Evolutionary conservation across 495 filamentous ascomycete species (phyloP).

Genomic region (Monascus purpureus): DNA sequence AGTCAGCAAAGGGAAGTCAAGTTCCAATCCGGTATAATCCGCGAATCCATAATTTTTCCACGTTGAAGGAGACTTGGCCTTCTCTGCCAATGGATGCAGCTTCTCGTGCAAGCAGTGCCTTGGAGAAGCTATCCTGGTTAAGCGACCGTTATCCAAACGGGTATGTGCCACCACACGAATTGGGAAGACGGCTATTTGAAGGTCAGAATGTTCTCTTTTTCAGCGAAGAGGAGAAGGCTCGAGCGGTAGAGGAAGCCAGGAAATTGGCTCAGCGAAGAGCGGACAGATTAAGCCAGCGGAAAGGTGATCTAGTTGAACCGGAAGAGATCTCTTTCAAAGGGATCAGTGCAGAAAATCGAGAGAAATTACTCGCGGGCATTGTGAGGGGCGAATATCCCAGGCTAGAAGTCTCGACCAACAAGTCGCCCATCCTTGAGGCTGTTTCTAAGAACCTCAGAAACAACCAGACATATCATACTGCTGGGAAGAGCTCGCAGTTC

Average conservation of each 20-base stretch:
- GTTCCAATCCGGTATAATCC: conserved; percentile 23
- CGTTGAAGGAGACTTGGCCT: conserved; percentile 29
- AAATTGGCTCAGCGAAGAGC: conserved; percentile 21
- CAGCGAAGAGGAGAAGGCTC: conserved; percentile 22
- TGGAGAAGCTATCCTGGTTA: conserved; percentile 22
- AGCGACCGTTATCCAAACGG: conserved; percentile 25
- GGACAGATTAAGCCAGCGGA: conserved; percentile 27
- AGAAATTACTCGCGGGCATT: conserved; percentile 54
- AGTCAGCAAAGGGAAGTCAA: conserved; percentile 16
- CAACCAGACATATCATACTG: conserved; percentile 30
- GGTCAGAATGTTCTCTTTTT: conserved; percentile 29
- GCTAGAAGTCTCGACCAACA: conserved; percentile 3
- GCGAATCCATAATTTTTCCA: conserved; percentile 11
- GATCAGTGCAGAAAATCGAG: conserved; percentile 42
- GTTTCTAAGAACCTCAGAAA: conserved; percentile 26
- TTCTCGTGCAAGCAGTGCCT: conserved; percentile 16
- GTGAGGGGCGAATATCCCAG: conserved; percentile 41
- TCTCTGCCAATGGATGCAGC: conserved; percentile 20
- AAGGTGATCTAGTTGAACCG: conserved; percentile 27
- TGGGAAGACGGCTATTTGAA: conserved; percentile 26
- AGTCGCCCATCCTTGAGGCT: conserved; percentile 18
- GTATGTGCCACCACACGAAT: conserved; percentile 23
- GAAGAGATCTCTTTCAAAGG: conserved; percentile 18
- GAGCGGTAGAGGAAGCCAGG: conserved; percentile 22
- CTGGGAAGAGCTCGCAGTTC: conserved; percentile 27